These are phyloP conservation scores for Nematocida ausubeli DNA, from an alignment of 371 early-diverging fungal species.

Conservation along the genomic window DNA sequence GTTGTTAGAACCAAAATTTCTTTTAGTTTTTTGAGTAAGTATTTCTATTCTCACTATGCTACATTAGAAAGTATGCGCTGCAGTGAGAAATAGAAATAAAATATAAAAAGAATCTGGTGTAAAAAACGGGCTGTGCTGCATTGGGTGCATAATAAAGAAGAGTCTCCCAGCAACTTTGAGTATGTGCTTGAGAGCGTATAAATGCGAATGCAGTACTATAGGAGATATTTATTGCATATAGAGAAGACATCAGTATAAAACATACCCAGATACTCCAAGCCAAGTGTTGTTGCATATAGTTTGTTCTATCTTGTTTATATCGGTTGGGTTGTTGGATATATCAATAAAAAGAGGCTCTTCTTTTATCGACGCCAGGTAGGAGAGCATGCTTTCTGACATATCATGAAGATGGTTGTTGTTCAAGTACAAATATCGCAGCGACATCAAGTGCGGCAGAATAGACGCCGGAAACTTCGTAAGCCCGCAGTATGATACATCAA, in stretches of 20 bases:
- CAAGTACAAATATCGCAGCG: conserved; percentile 26
- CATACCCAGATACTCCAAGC: conserved; percentile 46
- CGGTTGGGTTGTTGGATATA: conserved; percentile 23
- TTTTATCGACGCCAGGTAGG: conserved; percentile 5
- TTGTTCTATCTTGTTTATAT: conserved; percentile 4
- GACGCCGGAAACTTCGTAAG: conserved; percentile 6
- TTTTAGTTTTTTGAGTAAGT: too few species aligned
- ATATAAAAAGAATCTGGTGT: not conserved
- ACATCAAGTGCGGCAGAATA: not conserved
- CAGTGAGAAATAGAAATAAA: not conserved
- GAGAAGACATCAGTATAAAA: conserved; percentile 20
- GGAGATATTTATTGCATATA: conserved; percentile 11
- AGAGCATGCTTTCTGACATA: conserved; percentile 5
- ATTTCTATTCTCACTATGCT: too few species aligned
- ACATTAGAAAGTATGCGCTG: not conserved
- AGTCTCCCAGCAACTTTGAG: not conserved
- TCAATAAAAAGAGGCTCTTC: conserved; percentile 38
- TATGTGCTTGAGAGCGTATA: too few species aligned
- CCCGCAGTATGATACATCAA: conserved; percentile 38
- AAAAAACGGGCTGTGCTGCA: not conserved
- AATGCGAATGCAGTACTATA: too few species aligned
- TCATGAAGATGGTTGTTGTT: conserved; percentile 37
- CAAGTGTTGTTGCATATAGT: conserved; percentile 17
- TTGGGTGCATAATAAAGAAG: not conserved
- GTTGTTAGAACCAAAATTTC: too few species aligned